Evolutionary conservation across 176 grass and related monocot species (phyloP), one percentile per base, ranked within the genome.

Genomic region (Neostapfia colusana): DNA sequence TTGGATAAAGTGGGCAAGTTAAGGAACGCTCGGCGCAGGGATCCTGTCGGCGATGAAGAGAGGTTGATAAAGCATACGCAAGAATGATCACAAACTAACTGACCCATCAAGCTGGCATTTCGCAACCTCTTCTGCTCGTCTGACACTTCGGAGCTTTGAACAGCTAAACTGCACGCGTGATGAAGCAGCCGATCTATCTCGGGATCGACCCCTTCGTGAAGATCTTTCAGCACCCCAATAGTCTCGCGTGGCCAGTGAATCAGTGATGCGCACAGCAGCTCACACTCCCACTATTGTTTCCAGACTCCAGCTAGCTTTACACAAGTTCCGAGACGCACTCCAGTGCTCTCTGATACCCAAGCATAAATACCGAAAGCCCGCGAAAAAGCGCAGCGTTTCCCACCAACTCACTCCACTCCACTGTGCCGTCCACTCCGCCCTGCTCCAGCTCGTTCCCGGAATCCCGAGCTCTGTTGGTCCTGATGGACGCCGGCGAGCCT

Each of bases 401-500:
- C 81, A 69, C 81, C 75, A 48, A 1, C 56, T 72, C 66, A 62
- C 53, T 65, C 43, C 73, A 54, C 7, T 49, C 46, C 42, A 40
- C 6, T 40, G 8, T 6, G 21, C 31, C 31, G 31, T 27, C 63
- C 25, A 72, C 73, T 72, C 66, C 60, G 21, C n/a, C 23, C 40
- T 7, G 16, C 27, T 7, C 57, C 31, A 31, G 25, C 67, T 40
- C 35, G 4, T 15, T 51, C 73, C 48, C 48, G 54, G 27, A 7
- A 57, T 16, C 70, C 34, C 59, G 56, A 59, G n/a, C 18, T 23
- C 51, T 55, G 20, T 23, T 21, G 70, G 77, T 91, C 67, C 73
- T 85, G 36, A 91, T 88, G 89, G 85, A 81, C 3, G 13, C 50
- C 59, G 23, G 24, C 25, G 12, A 59, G 43, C 34, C 85, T 43